phyloP scores from a whole-genome alignment of 306 rosid species.

The Lathyrus aphaca region DNA sequence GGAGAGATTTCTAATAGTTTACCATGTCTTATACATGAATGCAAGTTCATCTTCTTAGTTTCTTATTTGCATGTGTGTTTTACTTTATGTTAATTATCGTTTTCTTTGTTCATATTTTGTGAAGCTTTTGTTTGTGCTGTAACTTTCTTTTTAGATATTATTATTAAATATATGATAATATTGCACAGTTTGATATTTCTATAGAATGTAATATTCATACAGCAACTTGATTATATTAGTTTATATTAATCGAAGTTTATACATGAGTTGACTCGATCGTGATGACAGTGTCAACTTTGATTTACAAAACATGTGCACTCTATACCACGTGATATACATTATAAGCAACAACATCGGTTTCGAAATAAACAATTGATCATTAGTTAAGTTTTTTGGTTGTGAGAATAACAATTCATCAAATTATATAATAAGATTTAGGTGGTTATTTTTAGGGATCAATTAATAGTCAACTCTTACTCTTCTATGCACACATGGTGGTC shows the following conservation, averaged over 20 bases:
- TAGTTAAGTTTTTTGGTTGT: too few relatives aligned
- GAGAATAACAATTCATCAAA: not conserved
- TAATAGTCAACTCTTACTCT: too few relatives aligned
- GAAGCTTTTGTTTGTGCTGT: not conserved
- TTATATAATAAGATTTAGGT: constrained; percentile 17
- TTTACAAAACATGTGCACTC: constrained; percentile 15
- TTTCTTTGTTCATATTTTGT: constrained; percentile 7
- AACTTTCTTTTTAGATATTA: too few relatives aligned
- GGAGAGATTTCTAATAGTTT: too few relatives aligned
- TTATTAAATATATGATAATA: too few relatives aligned
- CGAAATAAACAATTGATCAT: too few relatives aligned
- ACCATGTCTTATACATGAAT: too few relatives aligned
- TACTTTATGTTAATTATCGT: not conserved
- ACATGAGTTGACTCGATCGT: constrained; percentile 31
- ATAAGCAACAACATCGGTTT: not conserved
- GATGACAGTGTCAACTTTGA: constrained; percentile 38
- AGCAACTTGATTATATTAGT: too few relatives aligned
- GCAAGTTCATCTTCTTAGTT: constrained; percentile 23
- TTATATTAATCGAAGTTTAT: too few relatives aligned
- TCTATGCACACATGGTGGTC: too few relatives aligned
- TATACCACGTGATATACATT: constrained; percentile 40
- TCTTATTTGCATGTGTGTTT: constrained; percentile 13
- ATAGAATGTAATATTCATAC: too few relatives aligned
- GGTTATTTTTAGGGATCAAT: too few relatives aligned
- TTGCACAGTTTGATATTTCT: constrained; percentile 5